These are phyloP conservation scores for Ustilaginoidea virens DNA, from an alignment of 2,329 filamentous ascomycete species.

Conservation along the genomic window DNA sequence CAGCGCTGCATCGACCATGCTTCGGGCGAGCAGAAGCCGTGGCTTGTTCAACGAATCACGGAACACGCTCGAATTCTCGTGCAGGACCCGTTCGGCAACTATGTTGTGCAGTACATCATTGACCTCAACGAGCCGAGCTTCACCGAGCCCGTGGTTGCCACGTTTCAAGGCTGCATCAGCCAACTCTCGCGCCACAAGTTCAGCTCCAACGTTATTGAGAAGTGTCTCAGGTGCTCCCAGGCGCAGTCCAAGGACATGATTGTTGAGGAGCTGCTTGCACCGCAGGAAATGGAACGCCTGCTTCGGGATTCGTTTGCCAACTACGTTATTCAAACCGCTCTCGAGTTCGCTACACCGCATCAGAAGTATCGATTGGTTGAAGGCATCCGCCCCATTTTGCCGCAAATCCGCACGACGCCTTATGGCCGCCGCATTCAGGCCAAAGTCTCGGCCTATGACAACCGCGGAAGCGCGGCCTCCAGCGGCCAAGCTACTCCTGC, in stretches of 20 bases:
- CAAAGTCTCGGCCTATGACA: conserved; percentile 58
- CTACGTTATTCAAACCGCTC: conserved; percentile 93
- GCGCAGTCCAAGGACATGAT: conserved; percentile 61
- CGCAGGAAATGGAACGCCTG: conserved; percentile 70
- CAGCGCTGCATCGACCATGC: conserved; percentile 98
- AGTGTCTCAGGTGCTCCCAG: conserved; percentile 75
- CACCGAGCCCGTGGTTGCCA: conserved; percentile 73
- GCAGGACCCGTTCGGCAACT: conserved; percentile 96
- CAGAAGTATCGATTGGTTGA: conserved; percentile 68
- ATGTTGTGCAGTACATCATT: conserved; percentile 96
- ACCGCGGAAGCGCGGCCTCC: conserved; percentile 23
- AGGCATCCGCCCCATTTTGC: conserved; percentile 69
- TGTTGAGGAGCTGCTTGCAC: conserved; percentile 63
- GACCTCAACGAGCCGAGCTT: conserved; percentile 79
- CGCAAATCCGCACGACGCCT: conserved; percentile 74
- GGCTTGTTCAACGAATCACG: conserved; percentile 77
- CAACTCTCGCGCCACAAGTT: conserved; percentile 88
- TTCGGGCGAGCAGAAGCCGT: conserved; percentile 72
- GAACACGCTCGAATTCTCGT: conserved; percentile 77
- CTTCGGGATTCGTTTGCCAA: conserved; percentile 90
- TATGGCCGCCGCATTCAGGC: conserved; percentile 87
- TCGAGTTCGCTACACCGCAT: conserved; percentile 65
- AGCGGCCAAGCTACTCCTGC: conserved; percentile 36
- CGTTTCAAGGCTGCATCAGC: conserved; percentile 60
- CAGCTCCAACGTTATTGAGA: conserved; percentile 97